Conservation (phyloP, 257 asterid genomes). For the Osmanthus fragrans region DNA sequence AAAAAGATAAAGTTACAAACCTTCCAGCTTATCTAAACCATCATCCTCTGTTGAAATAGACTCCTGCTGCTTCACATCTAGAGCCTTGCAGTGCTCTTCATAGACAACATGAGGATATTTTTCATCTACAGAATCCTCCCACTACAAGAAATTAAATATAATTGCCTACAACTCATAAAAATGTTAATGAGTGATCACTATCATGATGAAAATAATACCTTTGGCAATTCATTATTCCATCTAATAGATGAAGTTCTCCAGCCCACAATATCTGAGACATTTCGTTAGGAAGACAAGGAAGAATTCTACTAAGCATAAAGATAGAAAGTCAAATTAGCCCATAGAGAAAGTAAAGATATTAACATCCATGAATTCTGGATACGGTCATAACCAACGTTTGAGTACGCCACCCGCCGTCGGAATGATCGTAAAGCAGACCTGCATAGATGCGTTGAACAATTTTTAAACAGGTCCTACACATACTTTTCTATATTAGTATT, state of each 20-base stretch:
- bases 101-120: conserved; percentile 94
- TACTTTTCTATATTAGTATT: not conserved
- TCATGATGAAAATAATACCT: conserved; percentile 46
- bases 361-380: conserved; percentile 48
- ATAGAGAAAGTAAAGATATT: not conserved
- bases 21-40: conserved; percentile 75
- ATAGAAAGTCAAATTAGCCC: conserved; percentile 11
- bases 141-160: conserved; percentile 45
- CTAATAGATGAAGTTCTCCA: conserved; percentile 99
- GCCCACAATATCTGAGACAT: conserved; percentile 81
- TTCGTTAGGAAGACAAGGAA: conserved; percentile 41
- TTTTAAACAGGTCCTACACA: conserved; percentile 9
- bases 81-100: conserved; percentile 91
- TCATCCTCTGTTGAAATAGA: conserved; percentile 37
- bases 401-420: conserved; percentile 84
- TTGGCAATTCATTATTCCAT: conserved; percentile 84
- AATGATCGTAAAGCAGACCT: conserved; percentile 88
- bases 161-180: not conserved
- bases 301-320: not conserved
- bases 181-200: conserved; percentile 9
- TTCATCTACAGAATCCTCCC: conserved; percentile 79
- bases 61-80: conserved; percentile 51
- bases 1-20: conserved; percentile 41
- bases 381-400: conserved; percentile 95
- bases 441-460: conserved; percentile 30